Evolutionary conservation across 495 filamentous ascomycete species (phyloP), one percentile per base, ranked within the genome.

Genomic region (Penicillium bialowiezense): DNA sequence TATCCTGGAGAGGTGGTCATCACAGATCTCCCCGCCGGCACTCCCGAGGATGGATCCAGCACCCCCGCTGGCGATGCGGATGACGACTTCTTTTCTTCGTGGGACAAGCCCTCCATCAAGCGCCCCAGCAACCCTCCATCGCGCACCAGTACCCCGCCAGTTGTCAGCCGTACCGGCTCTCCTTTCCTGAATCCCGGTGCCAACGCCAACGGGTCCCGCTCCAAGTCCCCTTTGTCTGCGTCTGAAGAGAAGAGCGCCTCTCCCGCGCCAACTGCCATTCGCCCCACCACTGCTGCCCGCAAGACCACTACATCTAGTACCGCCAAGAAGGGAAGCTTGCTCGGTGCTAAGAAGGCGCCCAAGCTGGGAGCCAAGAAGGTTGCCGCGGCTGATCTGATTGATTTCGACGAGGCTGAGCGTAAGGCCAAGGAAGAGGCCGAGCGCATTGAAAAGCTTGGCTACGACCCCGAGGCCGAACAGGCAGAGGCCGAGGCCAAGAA

Each of bases 341-440:
- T 97, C 18, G 90, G 90, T 52, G 87, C 88, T 15, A 98, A 97
- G 78, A 97, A 93, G 74, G 79, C 76, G 3, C 72, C 78, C 23
- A 91, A 92, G 70, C 81, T 98, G 19, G 93, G 91, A 21, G 92
- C 86, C 14, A 96, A 96, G 81, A 97, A 96, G 74, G 75, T 93
- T 36, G 74, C 69, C n/a, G 71, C 69, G 15, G 81, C 76, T 28
- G 90, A 91, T 50, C 72, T 73, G 3, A 87, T 98, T 49, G 93
- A 98, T 72, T 98, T 98, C 56, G 95, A 98, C 42, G 93, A 91
- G 64, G 93, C 91, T 0, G 93, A 98, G 75, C 88, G 87, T 59
- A 96, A 95, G 71, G 93, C 93, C 26, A 95, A 90, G 68, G 93
- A 97, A 65, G 93, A 98, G 68, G 93, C 95, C 1, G 93, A 97